Percentiles rank a stretch among this genome's conserved stretches.
phyloP scores from a whole-genome alignment of 2,329 filamentous ascomycete species.

The Cyclaneusma minus region DNA sequence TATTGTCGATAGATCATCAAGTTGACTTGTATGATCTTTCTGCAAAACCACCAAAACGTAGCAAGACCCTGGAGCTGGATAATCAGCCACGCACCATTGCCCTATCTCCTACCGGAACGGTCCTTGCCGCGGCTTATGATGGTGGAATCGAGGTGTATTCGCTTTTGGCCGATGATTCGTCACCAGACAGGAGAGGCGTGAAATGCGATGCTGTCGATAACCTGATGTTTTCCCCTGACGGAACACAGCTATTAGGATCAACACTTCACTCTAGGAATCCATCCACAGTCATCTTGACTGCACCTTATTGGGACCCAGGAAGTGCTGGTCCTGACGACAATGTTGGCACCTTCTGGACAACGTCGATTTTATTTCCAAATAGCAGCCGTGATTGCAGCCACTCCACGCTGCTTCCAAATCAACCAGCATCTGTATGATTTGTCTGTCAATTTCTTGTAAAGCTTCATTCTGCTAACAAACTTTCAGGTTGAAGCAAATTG shows the following conservation, averaged over 20 bases:
- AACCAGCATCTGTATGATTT: slow-evolving; percentile 14
- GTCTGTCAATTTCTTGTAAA: background rate
- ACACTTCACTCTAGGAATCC: slow-evolving; percentile 48
- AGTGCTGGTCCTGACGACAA: slow-evolving; percentile 49
- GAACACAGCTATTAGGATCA: slow-evolving; percentile 64
- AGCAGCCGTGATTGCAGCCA: slow-evolving; percentile 68
- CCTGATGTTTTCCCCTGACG: slow-evolving; percentile 61
- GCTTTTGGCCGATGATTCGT: slow-evolving; percentile 44
- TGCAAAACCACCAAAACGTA: slow-evolving; percentile 47
- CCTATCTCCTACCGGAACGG: slow-evolving; percentile 65
- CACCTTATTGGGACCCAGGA: slow-evolving; percentile 64
- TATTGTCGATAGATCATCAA: slow-evolving; percentile 68
- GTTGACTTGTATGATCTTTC: slow-evolving; percentile 72
- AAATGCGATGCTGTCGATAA: slow-evolving; percentile 65
- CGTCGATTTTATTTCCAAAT: slow-evolving; percentile 71
- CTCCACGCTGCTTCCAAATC: slow-evolving; percentile 43
- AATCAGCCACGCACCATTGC: slow-evolving; percentile 66
- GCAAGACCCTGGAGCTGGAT: slow-evolving; percentile 63
- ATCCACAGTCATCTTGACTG: slow-evolving; percentile 61
- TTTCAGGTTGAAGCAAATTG: slow-evolving; percentile 53
- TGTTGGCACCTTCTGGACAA: slow-evolving; percentile 67
- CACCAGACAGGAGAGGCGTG: slow-evolving; percentile 57
- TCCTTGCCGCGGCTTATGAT: slow-evolving; percentile 72
- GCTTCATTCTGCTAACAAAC: background rate
- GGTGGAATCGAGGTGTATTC: slow-evolving; percentile 82